Base-by-base conservation (phyloP, 192 early-diverging fungal species). In the Coemansia sp. region DNA sequence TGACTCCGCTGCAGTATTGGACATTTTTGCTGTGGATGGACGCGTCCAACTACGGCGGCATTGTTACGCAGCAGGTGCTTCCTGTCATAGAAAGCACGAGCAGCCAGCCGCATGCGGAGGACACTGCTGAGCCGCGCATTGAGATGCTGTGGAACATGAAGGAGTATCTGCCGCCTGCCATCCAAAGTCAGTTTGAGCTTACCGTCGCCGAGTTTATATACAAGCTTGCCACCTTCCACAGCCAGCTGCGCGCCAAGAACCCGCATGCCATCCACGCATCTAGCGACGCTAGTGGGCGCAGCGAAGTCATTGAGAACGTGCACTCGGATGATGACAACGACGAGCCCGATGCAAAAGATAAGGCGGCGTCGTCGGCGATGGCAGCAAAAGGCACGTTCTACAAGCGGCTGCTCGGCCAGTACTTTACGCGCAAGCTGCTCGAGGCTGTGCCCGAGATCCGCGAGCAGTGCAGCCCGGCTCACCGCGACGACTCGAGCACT, bases 11-110 rank as follows among this genome's bases (percentile, higher is more conserved):
- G 25, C 75, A 86, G 60, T 92, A 87, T 60, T 98, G 92, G 90
- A 84, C 88, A 27, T 84, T 88, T 39, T 56, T 95, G 60, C 43
- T 96, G 39, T 98, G 97, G 97, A 93, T 95, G 92, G 93, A 98
- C 69, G 72, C 76, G 55, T 84, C 86, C 62, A 98, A 98, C 75
- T 94, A 86, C 71, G 94, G 92, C 14, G 79, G 73, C 6, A 70
- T 76, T 24, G 79, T 72, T 6, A 62, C 61, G 2, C 73, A 69
- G 53, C 53, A 55, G 14, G 51, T 53, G 10, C 51, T 14, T 22
- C 49, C 41, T 12, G 11, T 12, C 41, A 5, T n/a, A 12, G 41
- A 45, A n/a, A 45, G 41, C 48, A 8, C 11, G 10, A 9, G 3
- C 55, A 15, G 29, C 53, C 53, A 23, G 11, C 15, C 48, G 17